phyloP scores from a whole-genome alignment of 495 filamentous ascomycete species.

The Lineolata rhizophorae region DNA sequence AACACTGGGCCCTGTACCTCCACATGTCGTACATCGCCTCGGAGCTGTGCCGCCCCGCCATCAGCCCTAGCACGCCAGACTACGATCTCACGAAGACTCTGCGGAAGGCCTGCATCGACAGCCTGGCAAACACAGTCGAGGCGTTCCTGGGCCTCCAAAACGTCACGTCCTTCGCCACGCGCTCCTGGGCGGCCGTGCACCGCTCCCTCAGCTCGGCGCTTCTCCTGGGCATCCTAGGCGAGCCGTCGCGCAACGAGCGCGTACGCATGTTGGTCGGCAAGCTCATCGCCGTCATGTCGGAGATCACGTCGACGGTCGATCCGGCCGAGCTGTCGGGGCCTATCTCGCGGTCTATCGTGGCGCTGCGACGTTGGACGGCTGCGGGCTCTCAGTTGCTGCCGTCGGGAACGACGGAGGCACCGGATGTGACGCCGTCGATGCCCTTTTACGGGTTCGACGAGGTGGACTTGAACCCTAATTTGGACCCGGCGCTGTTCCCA shows the following conservation, averaged over 20 bases:
- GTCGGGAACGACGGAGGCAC: not conserved
- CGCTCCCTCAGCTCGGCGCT: constrained; percentile 42
- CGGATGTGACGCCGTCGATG: not conserved
- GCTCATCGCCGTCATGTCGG: constrained; percentile 14
- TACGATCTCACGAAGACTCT: constrained; percentile 22
- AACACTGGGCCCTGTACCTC: constrained; percentile 32
- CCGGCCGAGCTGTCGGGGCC: constrained; percentile 18
- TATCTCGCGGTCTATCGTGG: constrained; percentile 14
- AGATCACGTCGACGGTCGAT: constrained; percentile 15
- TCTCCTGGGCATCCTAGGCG: constrained; percentile 39
- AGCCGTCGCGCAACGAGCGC: constrained; percentile 19
- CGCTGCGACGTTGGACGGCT: no score
- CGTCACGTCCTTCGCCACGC: constrained; percentile 37
- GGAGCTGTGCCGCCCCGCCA: constrained; percentile 35
- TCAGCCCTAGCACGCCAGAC: constrained; percentile 24
- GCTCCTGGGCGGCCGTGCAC: constrained; percentile 45
- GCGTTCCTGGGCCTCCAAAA: constrained; percentile 49
- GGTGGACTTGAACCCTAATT: not conserved
- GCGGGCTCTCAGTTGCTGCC: no score
- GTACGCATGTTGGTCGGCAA: constrained; percentile 13
- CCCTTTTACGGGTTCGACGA: not conserved
- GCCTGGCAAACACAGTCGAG: constrained; percentile 40
- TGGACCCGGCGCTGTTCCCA: not conserved
- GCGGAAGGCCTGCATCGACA: constrained; percentile 33
- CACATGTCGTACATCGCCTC: constrained; percentile 36